These are phyloP conservation scores for Aspergillus candidus DNA, from an alignment of 2,329 filamentous ascomycete species.

Conservation along the genomic window DNA sequence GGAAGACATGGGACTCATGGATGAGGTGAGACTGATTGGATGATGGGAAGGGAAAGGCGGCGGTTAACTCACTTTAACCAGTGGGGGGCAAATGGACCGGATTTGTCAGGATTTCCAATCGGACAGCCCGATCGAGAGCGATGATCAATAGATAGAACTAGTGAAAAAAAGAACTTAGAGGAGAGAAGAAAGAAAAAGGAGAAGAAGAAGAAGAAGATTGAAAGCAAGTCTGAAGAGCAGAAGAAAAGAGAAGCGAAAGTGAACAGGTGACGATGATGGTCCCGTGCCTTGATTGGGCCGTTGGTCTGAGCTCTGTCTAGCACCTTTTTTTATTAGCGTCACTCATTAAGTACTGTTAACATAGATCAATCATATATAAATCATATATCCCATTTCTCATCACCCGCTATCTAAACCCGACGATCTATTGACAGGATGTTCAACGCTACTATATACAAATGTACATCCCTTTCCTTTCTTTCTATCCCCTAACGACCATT, in stretches of 20 bases:
- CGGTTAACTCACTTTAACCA: too few relatives aligned
- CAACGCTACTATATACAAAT: constrained; percentile 1
- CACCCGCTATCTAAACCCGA: too few relatives aligned
- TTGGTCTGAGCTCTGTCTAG: constrained; percentile 1
- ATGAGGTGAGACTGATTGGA: background rate
- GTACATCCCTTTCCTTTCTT: constrained; percentile 7
- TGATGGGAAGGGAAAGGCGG: too few relatives aligned
- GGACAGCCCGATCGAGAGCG: too few relatives aligned
- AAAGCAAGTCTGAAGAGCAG: background rate
- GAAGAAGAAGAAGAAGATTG: background rate
- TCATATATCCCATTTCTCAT: too few relatives aligned
- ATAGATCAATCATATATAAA: too few relatives aligned
- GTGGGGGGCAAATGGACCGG: background rate
- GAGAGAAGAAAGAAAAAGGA: background rate
- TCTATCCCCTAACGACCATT: constrained; percentile 32
- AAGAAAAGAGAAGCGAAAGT: background rate
- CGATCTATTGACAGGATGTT: background rate
- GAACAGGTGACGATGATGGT: background rate
- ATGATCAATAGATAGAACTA: too few relatives aligned
- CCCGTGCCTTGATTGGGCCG: constrained; percentile 3
- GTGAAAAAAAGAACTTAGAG: background rate
- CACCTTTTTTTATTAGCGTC: too few relatives aligned
- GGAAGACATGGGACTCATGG: too few relatives aligned
- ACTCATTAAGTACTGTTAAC: too few relatives aligned
- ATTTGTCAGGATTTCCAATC: background rate